Evolutionary conservation across 2,329 filamentous ascomycete genomes (phyloP).

Genomic region (Nemania sp.): DNA sequence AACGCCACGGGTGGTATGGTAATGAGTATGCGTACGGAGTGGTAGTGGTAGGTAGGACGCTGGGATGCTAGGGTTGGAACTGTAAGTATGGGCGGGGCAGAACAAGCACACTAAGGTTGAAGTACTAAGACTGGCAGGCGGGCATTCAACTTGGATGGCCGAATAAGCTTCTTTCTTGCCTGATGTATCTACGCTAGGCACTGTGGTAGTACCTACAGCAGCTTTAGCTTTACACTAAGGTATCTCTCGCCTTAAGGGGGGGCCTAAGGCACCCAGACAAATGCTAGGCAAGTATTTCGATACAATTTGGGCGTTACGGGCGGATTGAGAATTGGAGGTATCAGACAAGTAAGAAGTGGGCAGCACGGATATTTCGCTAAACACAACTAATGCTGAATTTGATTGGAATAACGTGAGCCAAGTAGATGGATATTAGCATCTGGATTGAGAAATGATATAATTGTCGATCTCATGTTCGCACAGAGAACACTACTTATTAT

Average conservation of each 20-base stretch:
- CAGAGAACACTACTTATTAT: too few relatives aligned
- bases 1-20: neutral
- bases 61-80: slow-evolving; percentile 1
- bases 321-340: neutral
- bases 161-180: slow-evolving; percentile 15
- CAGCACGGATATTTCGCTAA: neutral
- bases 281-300: too few relatives aligned
- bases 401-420: neutral
- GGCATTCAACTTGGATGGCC: neutral
- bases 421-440: neutral
- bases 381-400: neutral
- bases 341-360: too few relatives aligned
- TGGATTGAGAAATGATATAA: too few relatives aligned
- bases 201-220: too few relatives aligned
- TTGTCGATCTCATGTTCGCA: slow-evolving; percentile 1
- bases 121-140: neutral
- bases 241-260: too few relatives aligned
- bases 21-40: neutral
- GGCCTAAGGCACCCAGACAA: too few relatives aligned
- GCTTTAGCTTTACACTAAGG: too few relatives aligned
- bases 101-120: neutral
- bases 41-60: neutral
- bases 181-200: too few relatives aligned
- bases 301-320: neutral
- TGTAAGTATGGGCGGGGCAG: slow-evolving; percentile 21